These are phyloP conservation scores for Colletotrichum eremochloae DNA, from an alignment of 2,329 filamentous ascomycete genomes.

Conservation along the genomic window DNA sequence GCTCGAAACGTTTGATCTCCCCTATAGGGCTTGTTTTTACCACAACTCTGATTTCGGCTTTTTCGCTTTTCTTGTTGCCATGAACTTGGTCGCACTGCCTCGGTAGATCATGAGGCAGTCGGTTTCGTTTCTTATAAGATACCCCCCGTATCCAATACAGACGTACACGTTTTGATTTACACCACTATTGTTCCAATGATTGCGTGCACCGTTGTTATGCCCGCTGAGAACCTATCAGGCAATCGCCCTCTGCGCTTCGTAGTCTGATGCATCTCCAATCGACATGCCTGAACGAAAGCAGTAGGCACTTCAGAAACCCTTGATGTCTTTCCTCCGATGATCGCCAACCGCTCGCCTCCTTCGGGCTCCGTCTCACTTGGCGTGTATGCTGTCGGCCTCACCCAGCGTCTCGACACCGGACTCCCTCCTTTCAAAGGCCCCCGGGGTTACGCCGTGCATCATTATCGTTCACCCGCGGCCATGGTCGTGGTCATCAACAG, in stretches of 20 bases:
- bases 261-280: background rate
- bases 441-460: too few species aligned
- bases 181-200: background rate
- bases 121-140: constrained; percentile 11
- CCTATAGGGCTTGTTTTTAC: background rate
- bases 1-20: constrained; percentile 21
- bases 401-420: background rate
- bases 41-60: constrained; percentile 4
- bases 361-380: background rate
- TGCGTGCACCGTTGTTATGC: background rate
- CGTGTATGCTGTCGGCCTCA: background rate
- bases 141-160: constrained; percentile 31
- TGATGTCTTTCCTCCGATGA: background rate
- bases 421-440: background rate
- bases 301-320: background rate
- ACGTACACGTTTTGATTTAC: background rate
- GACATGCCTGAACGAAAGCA: background rate
- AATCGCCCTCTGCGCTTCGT: background rate
- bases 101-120: constrained; percentile 27
- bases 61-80: constrained; percentile 5
- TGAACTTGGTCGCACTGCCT: constrained; percentile 2
- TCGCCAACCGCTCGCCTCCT: background rate
- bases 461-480: background rate
- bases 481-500: constrained; percentile 30
- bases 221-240: background rate